Evolutionary conservation across 2,329 filamentous ascomycete genomes (phyloP), one percentile per base, ranked within the genome.

Genomic region (Ampelomyces quisqualis): DNA sequence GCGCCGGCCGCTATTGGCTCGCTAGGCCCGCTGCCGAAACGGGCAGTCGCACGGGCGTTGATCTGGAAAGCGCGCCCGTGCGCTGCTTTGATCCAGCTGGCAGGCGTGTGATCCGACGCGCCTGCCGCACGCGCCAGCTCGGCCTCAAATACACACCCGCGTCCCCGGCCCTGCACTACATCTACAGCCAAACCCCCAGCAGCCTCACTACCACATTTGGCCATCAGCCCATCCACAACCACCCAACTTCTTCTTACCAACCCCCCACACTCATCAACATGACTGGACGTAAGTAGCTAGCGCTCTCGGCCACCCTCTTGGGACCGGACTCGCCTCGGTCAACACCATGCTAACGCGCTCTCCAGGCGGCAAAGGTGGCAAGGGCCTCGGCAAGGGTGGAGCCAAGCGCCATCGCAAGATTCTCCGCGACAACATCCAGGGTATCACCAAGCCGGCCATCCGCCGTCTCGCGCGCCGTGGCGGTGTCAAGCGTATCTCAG

Each of bases 331-430:
- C n/a, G n/a, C n/a, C n/a, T n/a, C n/a, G n/a, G n/a, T n/a, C n/a
- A n/a, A 46, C 43, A 38, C 51, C 18, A 56, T 65, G 54, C 68
- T 67, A 58, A 69, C 60, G 44, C 48, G 40, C 59, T 34, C 53
- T 37, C 51, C 49, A 76, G 73, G 74, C 64, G 74, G 74, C 58
- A 77, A 77, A 70, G 74, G 74, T 60, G 74, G 74, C 55, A 77
- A 77, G 66, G 74, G 74, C 51, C 74, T 77, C 64, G 74, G 74
- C 55, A 77, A 77, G 68, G 74, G 74, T 50, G 74, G 74, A 49
- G 74, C 74, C 64, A 77, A 77, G 71, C 74, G 74, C 67, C 74
- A 77, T 58, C 72, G 74, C 53, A 77, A 77, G 73, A 77, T 77
- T 63, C 67, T 77, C 54, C 74, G 74, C 55, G 74, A 77, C 72